Evolutionary conservation across 441 rosid genomes (phyloP), one percentile per base, ranked within the genome.

Genomic region (Gossypium schwendimanii): DNA sequence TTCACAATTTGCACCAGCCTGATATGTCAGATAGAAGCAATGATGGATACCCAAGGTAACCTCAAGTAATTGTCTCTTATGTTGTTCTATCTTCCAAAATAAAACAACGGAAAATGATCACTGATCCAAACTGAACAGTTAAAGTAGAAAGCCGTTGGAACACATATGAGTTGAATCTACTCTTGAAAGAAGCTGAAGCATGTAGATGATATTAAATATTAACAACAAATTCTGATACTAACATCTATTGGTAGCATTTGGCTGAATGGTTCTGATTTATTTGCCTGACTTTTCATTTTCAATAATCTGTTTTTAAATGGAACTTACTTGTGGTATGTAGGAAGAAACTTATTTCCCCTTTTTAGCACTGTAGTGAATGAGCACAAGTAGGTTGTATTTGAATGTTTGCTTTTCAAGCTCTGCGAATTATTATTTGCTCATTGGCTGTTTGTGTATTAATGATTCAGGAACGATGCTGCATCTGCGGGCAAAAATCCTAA

Each of bases 1-100:
- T 79, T 68, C 79, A 76, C 70, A 70, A 70, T 72, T 62, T 86
- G 70, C 75, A 72, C 77, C 87, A 80, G 50, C 73, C 88, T 59
- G 76, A 85, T 76, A 82, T 81, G 67, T 73, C 81, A 31, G 84
- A 82, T 67, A 80, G 84, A 81, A 79, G 77, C 78, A 81, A 74
- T 62, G 83, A 77, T n/a, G 92, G 86, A 74, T 73, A 67, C 70
- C 81, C 80, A 72, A 90, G 99, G 99, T 95, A 81, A 81, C 76
- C 54, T 62, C 63, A 2, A 31, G 17, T 63, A 41, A 33, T 10
- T 57, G 23, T 59, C 21, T 36, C 36, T 21, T 18, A 24, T 21
- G 28, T 66, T 49, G n/a, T 18, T 47, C 41, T 44, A 21, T 12
- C 53, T 66, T 17, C 49, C 70, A 47, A 47, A 66, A 66, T n/a